Base-by-base conservation (phyloP, 176 grass and related monocot species). In the Tuctoria greenei region DNA sequence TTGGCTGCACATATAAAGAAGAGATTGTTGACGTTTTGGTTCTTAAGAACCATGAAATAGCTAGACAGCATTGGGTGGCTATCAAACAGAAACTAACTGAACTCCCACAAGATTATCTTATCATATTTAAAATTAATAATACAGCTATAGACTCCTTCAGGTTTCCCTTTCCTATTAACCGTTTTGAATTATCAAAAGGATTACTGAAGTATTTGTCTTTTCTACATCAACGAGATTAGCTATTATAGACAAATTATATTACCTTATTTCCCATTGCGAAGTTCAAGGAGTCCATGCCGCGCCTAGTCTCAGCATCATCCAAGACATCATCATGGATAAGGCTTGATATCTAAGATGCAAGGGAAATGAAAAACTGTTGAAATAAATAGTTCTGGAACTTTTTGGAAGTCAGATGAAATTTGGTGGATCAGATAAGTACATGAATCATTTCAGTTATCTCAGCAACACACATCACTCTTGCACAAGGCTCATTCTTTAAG, bases 321-420 rank as follows among this genome's bases (percentile, higher is more conserved):
- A 97, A 66, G 54, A 97, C 90, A 76, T 97, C 93, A 78, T 97
- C 93, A 81, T 97, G 93, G 41, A 97, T 88, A 81, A 97, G 87
- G 76, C 90, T 97, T 76, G 93, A 61, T 46, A 93, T 86, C 93
- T 97, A 75, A 34, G 20, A 73, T 67, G 60, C 23, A 35, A 80
- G 26, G 45, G 2, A 81, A 40, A 73, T 61, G 69, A 55, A 0
- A 52, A 62, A 14, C 45, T 16, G 44, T 16, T 74, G 15, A 28
- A 55, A 74, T 16, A 60, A n/a, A 67, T 59, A 59, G 21, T 40
- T 44, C 1, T 43, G 59, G 26, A 50, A n/a, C 5, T 40, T 28
- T 57, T 39, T 18, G 27, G 36, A n/a, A 64, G 61, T 61, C 17
- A 8, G 61, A 88, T 41, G 54, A 68, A 43, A 76, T 27, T 54